Evolutionary conservation across 768 basidiomycete genomes (phyloP).

Genomic region (Russula brevipes): DNA sequence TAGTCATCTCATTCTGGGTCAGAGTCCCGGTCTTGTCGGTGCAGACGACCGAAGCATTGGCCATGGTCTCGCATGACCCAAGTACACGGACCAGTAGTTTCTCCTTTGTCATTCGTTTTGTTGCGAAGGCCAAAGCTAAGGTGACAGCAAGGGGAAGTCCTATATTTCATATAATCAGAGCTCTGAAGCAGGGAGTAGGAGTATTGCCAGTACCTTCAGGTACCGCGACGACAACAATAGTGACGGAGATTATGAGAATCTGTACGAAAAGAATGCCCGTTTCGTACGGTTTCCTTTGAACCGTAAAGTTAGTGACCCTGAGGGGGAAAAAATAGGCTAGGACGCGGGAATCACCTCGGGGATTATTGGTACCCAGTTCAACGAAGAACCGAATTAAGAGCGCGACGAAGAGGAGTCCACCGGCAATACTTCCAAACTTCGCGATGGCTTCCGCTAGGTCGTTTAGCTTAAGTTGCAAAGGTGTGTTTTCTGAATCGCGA

Average conservation of each 20-base stretch:
- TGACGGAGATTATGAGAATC: slow-evolving; percentile 92
- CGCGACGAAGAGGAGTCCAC: slow-evolving; percentile 71
- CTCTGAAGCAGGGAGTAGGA: slow-evolving; percentile 8
- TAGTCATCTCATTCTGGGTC: slow-evolving; percentile 91
- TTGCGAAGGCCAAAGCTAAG: slow-evolving; percentile 93
- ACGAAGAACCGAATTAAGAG: slow-evolving; percentile 96
- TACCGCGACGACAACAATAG: slow-evolving; percentile 82
- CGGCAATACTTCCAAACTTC: slow-evolving; percentile 79
- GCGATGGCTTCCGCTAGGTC: slow-evolving; percentile 92
- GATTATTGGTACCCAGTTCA: slow-evolving; percentile 60
- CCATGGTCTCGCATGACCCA: slow-evolving; percentile 98
- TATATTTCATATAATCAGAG: slow-evolving; percentile 28
- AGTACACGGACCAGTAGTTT: slow-evolving; percentile 94
- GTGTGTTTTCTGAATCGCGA: slow-evolving; percentile 83
- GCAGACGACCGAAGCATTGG: slow-evolving; percentile 91
- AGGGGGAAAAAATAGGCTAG: background rate
- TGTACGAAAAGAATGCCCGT: slow-evolving; percentile 90
- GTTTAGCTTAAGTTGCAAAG: slow-evolving; percentile 91
- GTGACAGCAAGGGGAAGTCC: slow-evolving; percentile 95
- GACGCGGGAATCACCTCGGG: slow-evolving; percentile 43
- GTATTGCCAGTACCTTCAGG: slow-evolving; percentile 55
- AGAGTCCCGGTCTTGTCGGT: slow-evolving; percentile 97
- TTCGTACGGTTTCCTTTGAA: slow-evolving; percentile 56
- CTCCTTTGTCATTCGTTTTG: slow-evolving; percentile 95
- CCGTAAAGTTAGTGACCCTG: background rate